Evolutionary conservation across 768 basidiomycete genomes (phyloP), one percentile per base, ranked within the genome.

Genomic region (Infundibulicybe gibba): DNA sequence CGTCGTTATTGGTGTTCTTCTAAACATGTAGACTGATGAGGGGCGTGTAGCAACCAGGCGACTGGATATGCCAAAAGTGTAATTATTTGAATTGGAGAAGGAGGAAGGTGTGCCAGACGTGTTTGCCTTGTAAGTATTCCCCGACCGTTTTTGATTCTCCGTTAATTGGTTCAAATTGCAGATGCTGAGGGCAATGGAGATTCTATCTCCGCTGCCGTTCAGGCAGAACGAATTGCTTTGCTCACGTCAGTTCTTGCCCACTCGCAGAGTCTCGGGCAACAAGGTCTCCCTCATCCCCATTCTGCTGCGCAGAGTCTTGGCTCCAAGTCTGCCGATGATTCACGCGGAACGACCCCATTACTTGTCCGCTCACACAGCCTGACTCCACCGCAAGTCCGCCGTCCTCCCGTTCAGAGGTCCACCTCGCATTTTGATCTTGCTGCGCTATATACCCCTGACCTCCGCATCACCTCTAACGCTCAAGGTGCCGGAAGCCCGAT

Each of bases 111-210:
- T 93, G 90, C 68, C 90, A 92, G 72, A 90, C 87, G 9, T 92
- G 90, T 65, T 79, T 81, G 50, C 89, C 90, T 41, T 91, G 87
- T 89, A 57, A 53, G 84, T 76, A 49, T 45, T 49, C 49, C 48
- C 48, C 45, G 43, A 19, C 34, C 40, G 25, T 32, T 40, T 43
- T 41, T 32, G 38, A 39, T 47, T 20, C 41, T 45, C 47, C 49
- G 30, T 43, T 47, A 46, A 34, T 44, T 45, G 25, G 41, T 41
- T 40, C 32, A 44, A 40, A 17, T 46, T 38, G 40, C 50, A 90
- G 88, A 90, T 53, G 90, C 90, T 11, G 90, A 92, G 59, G 90
- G 90, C 1, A 91, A 92, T 55, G 87, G 88, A 3, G 90, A 92
- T 62, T 90, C 87, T 3, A 88, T 91, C 57, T 90, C 88, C 39